phyloP scores from a whole-genome alignment of 2,329 filamentous ascomycete species.

The Trichoderma atroviride region DNA sequence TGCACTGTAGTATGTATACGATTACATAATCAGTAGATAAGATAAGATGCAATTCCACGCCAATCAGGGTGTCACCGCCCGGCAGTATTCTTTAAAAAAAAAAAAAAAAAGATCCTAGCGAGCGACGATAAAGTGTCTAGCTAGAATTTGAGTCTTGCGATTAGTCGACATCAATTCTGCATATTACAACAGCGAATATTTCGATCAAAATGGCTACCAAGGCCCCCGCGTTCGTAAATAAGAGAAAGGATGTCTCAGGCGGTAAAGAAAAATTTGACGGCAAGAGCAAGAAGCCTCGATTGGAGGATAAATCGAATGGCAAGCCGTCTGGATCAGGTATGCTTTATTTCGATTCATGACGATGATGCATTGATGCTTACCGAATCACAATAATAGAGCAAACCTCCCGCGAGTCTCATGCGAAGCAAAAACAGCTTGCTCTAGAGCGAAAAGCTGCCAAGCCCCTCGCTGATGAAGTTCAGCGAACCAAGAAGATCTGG shows the following conservation, averaged over 20 bases:
- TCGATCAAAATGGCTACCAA: constrained; percentile 51
- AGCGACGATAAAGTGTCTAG: constrained; percentile 23
- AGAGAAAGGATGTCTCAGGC: constrained; percentile 57
- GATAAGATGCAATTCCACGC: neutral
- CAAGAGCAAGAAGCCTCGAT: constrained; percentile 55
- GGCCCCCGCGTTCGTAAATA: constrained; percentile 51
- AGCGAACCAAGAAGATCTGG: constrained; percentile 95
- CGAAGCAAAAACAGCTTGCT: constrained; percentile 86
- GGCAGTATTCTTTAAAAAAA: constrained; percentile 36
- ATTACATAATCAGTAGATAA: neutral
- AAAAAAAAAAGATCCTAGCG: constrained; percentile 32
- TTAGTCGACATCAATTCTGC: neutral
- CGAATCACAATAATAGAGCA: constrained; percentile 36
- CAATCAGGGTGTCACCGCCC: constrained; percentile 39
- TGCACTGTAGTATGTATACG: too few species aligned
- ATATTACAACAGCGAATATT: constrained; percentile 29
- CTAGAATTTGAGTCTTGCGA: constrained; percentile 12
- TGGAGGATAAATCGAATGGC: constrained; percentile 31
- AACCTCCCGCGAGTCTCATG: constrained; percentile 83
- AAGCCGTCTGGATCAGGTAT: constrained; percentile 49
- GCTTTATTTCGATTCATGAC: constrained; percentile 30
- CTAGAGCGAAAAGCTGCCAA: constrained; percentile 91
- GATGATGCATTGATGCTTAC: neutral
- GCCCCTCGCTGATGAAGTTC: constrained; percentile 86
- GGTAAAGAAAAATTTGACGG: constrained; percentile 49